A percentile compares a stretch with the other conserved stretches of the same genome.
These are phyloP conservation scores for Cinnamomum micranthum DNA, from an alignment of 164 flowering plant genomes.

Conservation along the genomic window DNA sequence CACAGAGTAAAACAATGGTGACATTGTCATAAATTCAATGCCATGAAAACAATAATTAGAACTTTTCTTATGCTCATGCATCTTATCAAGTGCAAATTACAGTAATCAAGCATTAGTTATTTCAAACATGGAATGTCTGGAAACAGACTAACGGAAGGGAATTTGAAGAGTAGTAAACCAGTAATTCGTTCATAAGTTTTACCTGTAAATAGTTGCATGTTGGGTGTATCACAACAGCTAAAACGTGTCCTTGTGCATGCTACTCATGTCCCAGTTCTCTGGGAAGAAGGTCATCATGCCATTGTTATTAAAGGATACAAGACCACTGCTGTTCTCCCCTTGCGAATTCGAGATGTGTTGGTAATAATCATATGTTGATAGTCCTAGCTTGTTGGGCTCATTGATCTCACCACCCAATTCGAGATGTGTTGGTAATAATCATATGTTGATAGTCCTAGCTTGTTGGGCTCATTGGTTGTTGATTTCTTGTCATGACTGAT, in stretches of 20 bases:
- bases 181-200: background rate
- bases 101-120: background rate
- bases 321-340: constrained; percentile 19
- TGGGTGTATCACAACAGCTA: constrained; percentile 4
- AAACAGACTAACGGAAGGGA: background rate
- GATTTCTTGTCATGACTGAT: constrained; percentile 18
- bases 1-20: too few relatives aligned
- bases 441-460: too few relatives aligned
- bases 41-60: too few relatives aligned
- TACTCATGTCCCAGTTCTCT: constrained; percentile 12
- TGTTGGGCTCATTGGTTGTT: too few relatives aligned
- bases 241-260: constrained; percentile 3
- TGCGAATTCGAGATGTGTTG: constrained; percentile 16
- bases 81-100: background rate
- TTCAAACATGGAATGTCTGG: background rate
- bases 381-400: constrained; percentile 20
- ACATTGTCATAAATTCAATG: too few relatives aligned
- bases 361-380: constrained; percentile 17
- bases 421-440: too few relatives aligned
- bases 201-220: constrained; percentile 9
- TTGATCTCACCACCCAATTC: constrained; percentile 18
- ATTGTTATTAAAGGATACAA: constrained; percentile 5
- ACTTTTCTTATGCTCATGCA: background rate
- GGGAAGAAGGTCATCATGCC: constrained; percentile 8
- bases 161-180: background rate